Conservation (phyloP, 1,139 yeast species). For the Torulaspora globosa region DNA sequence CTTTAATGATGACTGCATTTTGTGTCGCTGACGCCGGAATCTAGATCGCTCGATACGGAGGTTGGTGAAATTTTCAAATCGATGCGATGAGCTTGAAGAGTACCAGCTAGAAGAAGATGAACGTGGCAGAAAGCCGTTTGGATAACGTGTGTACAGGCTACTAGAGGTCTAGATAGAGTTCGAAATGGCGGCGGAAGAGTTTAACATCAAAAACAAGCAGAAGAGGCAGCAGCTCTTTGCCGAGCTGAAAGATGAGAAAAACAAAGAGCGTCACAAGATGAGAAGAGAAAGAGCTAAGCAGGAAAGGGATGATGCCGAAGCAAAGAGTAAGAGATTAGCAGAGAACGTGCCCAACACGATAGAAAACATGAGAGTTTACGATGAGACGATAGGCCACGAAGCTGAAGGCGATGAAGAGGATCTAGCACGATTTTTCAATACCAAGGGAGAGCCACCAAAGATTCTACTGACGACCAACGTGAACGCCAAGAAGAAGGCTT, state of each 20-base stretch:
- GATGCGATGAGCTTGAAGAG: constrained; percentile 6
- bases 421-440: constrained; percentile 32
- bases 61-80: constrained; percentile 3
- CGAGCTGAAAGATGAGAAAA: constrained; percentile 66
- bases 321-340: constrained; percentile 72
- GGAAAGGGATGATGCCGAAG: constrained; percentile 75
- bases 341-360: constrained; percentile 83
- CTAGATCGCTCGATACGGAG: background rate
- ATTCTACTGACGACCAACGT: constrained; percentile 85
- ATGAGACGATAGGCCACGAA: constrained; percentile 66
- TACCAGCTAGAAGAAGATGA: background rate
- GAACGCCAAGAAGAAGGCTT: constrained; percentile 79
- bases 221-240: constrained; percentile 77
- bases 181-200: constrained; percentile 8
- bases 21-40: background rate
- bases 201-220: constrained; percentile 63
- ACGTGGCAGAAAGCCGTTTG: background rate
- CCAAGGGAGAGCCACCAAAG: constrained; percentile 52
- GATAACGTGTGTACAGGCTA: background rate
- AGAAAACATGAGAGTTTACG: constrained; percentile 82
- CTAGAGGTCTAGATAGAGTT: background rate
- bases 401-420: constrained; percentile 78
- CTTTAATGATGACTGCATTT: background rate
- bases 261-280: constrained; percentile 70
- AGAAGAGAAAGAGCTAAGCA: constrained; percentile 77